Conservation (phyloP, 202 grass and related monocot genomes). For the Brachypodium distachyon region DNA sequence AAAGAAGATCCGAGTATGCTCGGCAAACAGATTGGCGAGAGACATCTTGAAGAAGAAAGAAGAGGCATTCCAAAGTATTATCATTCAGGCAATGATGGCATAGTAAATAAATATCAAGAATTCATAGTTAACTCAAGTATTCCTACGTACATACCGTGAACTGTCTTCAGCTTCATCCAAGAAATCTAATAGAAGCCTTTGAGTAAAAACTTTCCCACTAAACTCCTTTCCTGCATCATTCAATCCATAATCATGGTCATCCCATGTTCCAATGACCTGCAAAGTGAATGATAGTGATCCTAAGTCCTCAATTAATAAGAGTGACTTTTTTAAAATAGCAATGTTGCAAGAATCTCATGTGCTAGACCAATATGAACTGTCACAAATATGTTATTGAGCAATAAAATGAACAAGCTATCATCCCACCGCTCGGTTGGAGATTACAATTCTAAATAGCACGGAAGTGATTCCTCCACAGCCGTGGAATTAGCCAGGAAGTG, state of each 20-base stretch:
- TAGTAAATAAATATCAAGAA: not conserved
- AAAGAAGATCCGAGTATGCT: not conserved
- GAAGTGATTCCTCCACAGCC: not conserved
- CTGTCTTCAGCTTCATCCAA: slow-evolving; percentile 84
- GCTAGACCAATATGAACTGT: not conserved
- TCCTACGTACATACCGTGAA: slow-evolving; percentile 33
- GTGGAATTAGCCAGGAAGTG: not conserved
- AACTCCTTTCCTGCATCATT: slow-evolving; percentile 98
- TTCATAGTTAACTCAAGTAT: not conserved
- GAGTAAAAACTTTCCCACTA: slow-evolving; percentile 42
- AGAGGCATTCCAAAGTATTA: not conserved
- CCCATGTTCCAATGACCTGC: slow-evolving; percentile 96
- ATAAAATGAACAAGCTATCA: not conserved
- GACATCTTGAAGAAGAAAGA: not conserved
- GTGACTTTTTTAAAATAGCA: not conserved
- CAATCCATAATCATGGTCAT: slow-evolving; percentile 97
- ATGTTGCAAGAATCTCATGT: not conserved
- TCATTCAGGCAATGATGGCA: not conserved
- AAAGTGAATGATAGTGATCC: slow-evolving; percentile 18
- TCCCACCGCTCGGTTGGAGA: not conserved
- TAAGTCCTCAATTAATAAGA: not conserved
- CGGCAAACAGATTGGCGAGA: not conserved
- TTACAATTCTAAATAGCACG: not conserved
- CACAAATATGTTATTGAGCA: not conserved
- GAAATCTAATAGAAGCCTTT: slow-evolving; percentile 87